Conservation (phyloP, 2,329 filamentous ascomycete genomes). For the Exserohilum turcica region DNA sequence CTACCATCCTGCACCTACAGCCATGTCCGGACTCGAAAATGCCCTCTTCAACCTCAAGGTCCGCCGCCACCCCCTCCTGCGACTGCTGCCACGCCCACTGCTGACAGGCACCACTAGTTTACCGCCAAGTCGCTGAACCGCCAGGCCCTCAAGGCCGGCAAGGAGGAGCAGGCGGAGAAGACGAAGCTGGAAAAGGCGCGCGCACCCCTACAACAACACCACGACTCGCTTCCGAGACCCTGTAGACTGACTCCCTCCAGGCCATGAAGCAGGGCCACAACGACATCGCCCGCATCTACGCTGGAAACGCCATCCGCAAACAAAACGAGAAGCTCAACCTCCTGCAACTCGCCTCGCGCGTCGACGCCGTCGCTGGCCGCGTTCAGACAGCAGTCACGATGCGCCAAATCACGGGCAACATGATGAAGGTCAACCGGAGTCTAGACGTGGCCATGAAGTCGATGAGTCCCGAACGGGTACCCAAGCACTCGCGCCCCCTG, state of each 20-base stretch:
- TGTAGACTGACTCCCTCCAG: conserved; percentile 39
- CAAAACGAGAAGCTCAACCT: conserved; percentile 67
- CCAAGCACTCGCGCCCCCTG: conserved; percentile 4
- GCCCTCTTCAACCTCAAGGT: conserved; percentile 68
- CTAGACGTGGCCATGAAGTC: conserved; percentile 68
- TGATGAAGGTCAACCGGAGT: conserved; percentile 66
- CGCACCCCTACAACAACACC: background rate
- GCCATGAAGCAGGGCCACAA: conserved; percentile 64
- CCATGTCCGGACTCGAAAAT: conserved; percentile 66
- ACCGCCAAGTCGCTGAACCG: conserved; percentile 67
- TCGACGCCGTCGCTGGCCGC: conserved; percentile 64
- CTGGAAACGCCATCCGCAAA: conserved; percentile 67
- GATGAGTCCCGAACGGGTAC: conserved; percentile 67
- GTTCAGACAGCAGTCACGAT: conserved; percentile 69
- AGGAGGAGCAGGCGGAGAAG: conserved; percentile 66
- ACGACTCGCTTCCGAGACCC: background rate
- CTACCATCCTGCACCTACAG: conserved; percentile 13
- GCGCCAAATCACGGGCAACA: conserved; percentile 64
- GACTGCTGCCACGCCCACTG: conserved; percentile 3
- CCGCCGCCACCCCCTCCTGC: conserved; percentile 10
- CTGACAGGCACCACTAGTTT: conserved; percentile 56
- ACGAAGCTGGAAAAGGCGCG: conserved; percentile 64
- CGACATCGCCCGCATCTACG: conserved; percentile 68
- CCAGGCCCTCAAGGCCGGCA: conserved; percentile 65
- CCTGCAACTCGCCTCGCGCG: conserved; percentile 60